Percentiles rank a stretch among this genome's conserved stretches.
Conservation (phyloP, 1,139 yeast species). For the Candida albicans region DNA sequence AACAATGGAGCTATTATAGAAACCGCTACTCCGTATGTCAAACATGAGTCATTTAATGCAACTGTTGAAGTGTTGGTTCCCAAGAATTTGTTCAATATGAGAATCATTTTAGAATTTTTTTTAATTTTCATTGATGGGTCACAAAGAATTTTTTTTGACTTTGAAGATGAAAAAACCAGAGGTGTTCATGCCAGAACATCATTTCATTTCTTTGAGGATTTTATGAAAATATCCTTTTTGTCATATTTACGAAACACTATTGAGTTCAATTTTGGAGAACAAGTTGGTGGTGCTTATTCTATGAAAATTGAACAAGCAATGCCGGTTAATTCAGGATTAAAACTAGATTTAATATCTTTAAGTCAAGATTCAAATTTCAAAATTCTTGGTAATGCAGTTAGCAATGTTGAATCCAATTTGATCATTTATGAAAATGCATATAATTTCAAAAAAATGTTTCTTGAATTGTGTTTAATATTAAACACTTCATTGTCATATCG, state of each 20-base stretch:
- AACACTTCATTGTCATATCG: conserved; percentile 64
- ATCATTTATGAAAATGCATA: conserved; percentile 49
- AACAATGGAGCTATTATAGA: conserved; percentile 13
- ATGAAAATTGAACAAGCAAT: conserved; percentile 9
- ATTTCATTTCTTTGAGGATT: conserved; percentile 58
- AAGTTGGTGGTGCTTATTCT: conserved; percentile 24
- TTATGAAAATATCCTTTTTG: conserved; percentile 64
- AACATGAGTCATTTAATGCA: conserved; percentile 53
- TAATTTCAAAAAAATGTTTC: conserved; percentile 54
- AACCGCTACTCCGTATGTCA: conserved; percentile 51
- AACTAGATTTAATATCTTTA: conserved; percentile 21
- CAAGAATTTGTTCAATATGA: conserved; percentile 78
- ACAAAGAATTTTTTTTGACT: conserved; percentile 26
- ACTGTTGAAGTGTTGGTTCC: conserved; percentile 70
- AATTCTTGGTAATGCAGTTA: conserved; percentile 4
- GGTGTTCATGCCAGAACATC: conserved; percentile 21
- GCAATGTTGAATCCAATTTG: conserved; percentile 7
- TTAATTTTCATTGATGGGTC: conserved; percentile 57
- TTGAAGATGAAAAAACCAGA: conserved; percentile 11
- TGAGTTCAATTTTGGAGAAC: conserved; percentile 31
- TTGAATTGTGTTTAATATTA: conserved; percentile 51
- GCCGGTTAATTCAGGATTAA: conserved; percentile 17
- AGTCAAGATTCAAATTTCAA: conserved; percentile 15
- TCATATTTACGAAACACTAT: conserved; percentile 64
- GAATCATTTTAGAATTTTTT: conserved; percentile 65